Evolutionary conservation across 805 yeast genomes (phyloP), one percentile per base, ranked within the genome.

Genomic region (Metschnikowia koreensis): DNA sequence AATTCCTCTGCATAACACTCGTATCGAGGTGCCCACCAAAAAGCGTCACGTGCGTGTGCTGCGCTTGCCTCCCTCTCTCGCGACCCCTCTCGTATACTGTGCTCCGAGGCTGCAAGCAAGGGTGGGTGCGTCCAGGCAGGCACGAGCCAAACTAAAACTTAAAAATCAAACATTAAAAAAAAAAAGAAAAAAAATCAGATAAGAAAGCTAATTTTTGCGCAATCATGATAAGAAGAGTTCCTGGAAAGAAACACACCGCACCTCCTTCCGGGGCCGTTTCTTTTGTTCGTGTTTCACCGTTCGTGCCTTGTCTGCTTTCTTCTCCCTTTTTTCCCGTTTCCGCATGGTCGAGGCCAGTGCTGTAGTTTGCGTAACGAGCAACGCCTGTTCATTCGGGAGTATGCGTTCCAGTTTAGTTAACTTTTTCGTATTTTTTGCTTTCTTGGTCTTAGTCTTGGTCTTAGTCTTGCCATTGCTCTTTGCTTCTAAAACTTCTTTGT

Each of bases 181-280:
- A 22, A 22, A 22, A 22, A 22, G 4, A 22, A 22, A 22, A 22
- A 22, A 22, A 22, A 22, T 22, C 4, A 22, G 22, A 22, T 3
- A 22, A 22, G 4, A 22, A 22, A 22, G 22, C 22, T 3, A 3
- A 22, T 3, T 22, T 22, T 22, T 22, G 22, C 22, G 4, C 22
- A 22, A 22, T 22, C 22, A 22, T 22, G 22, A 22, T 22, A 22
- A 22, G 22, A 22, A 43, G 13, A 52, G 40, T 22, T 52, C 56
- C 38, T 28, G 48, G 33, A 52, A 52, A n/a, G 56, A 52, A 26
- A 52, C 46, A 47, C 48, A 42, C 37, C 53, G 50, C 40, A 48
- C 56, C 37, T 33, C 36, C 26, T 52, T 52, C 28, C 43, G 44
- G 8, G 27, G 26, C 13, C 41, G 29, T 37, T 22, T 48, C 41